Evolutionary conservation across 805 yeast species (phyloP), one percentile per base, ranked within the genome.

Genomic region (Kodamaea nitidulidarum): DNA sequence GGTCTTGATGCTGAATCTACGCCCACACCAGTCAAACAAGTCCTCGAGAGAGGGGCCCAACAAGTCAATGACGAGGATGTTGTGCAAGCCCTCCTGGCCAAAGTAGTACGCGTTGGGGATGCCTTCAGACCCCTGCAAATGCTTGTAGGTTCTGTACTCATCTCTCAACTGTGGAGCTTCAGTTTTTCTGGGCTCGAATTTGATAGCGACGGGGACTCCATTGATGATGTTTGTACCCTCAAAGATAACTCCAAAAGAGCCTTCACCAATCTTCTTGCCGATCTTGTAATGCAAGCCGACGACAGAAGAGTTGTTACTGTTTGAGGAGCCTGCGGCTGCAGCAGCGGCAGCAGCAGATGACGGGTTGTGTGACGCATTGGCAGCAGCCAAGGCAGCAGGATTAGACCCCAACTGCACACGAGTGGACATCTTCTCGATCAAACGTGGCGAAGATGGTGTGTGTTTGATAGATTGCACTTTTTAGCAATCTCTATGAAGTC

Each of bases 191-290:
- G 88, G 85, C 58, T 84, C 95, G 55, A 84, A 84, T 59, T 84
- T 84, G 54, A 84, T 83, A 3, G 90, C 93, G 22, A 84, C 91
- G 15, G 79, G 71, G 11, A 63, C 69, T 35, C 80, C 78, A 46
- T 83, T 76, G 44, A 84, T 65, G 45, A 85, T 64, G 54, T 85
- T 86, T 41, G 79, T 76, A 29, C 95, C 95, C 63, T 84, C 88
- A 59, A 84, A 85, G 38, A 85, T 81, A 7, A 84, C 84, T 25
- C 95, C 95, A 66, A 85, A 85, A 0, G 93, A 84, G 2, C 95
- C 95, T 56, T 85, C 93, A 26, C 95, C 95, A 39, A 85, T 85
- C 60, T 85, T 85, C 54, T 84, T 83, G 7, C 91, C 93, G 41
- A 84, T 77, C 48, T 81, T 82, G 61, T 81, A 85, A 58, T 85